phyloP scores from a whole-genome alignment of 805 yeast species.

The Metschnikowia kunwiensis region DNA sequence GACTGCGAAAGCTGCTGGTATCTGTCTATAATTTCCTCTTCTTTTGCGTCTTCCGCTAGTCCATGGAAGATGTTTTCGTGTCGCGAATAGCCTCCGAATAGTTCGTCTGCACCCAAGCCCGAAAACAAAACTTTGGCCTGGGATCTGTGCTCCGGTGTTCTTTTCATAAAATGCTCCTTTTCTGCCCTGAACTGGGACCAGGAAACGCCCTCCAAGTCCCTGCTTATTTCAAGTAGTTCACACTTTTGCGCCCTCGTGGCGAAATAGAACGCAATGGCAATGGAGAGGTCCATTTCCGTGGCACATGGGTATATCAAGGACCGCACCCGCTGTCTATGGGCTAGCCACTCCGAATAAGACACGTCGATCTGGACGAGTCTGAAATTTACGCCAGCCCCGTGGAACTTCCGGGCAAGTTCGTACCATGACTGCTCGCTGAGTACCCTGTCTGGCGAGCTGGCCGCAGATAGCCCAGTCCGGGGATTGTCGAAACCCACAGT shows the following conservation, averaged over 20 bases:
- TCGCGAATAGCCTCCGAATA: constrained; percentile 93
- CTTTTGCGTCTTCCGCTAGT: constrained; percentile 18
- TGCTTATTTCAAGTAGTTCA: constrained; percentile 5
- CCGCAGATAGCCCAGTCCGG: constrained; percentile 57
- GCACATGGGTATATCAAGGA: constrained; percentile 75
- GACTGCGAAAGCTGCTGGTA: constrained; percentile 52
- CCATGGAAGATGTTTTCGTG: constrained; percentile 55
- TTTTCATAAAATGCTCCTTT: neutral
- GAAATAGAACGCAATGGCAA: constrained; percentile 92
- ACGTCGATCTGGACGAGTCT: constrained; percentile 70
- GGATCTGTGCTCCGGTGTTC: constrained; percentile 39
- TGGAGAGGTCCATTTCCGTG: constrained; percentile 94
- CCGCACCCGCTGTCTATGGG: constrained; percentile 49
- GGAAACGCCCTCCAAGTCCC: constrained; percentile 2
- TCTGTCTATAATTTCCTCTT: constrained; percentile 17
- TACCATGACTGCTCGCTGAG: constrained; percentile 65
- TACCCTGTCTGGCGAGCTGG: constrained; percentile 81
- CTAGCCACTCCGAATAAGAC: constrained; percentile 60
- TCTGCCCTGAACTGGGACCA: constrained; percentile 16
- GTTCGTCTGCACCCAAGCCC: constrained; percentile 96
- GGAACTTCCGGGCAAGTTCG: constrained; percentile 45
- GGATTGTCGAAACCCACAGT: constrained; percentile 94
- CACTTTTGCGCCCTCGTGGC: constrained; percentile 55
- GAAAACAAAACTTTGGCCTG: constrained; percentile 71
- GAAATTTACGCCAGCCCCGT: constrained; percentile 32